Evolutionary conservation across 331 rosid genomes (phyloP).

Genomic region (Malus hybrid): DNA sequence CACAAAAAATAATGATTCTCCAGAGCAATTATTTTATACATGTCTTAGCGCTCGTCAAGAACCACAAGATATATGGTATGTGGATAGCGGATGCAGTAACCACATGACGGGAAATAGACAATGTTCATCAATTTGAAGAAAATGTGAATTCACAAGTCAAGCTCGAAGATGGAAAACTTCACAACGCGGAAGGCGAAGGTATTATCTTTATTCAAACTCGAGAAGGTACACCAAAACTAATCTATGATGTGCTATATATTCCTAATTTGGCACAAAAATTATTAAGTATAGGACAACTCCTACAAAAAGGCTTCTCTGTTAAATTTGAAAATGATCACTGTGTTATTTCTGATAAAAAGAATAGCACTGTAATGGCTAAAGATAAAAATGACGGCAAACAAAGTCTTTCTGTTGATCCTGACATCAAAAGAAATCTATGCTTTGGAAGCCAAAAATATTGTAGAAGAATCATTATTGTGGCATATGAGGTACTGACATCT

Average conservation of each 20-base stretch:
- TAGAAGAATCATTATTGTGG: too few species aligned
- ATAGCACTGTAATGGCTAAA: not conserved
- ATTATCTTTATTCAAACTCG: not conserved
- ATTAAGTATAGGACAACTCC: not conserved
- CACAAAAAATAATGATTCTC: not conserved
- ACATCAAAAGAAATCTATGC: not conserved
- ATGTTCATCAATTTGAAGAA: not conserved
- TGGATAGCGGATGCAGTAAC: not conserved
- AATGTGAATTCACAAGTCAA: not conserved
- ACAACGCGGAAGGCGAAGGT: not conserved
- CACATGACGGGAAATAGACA: not conserved
- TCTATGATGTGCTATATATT: not conserved
- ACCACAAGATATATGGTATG: not conserved
- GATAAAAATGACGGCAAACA: not conserved
- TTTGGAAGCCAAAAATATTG: too few species aligned
- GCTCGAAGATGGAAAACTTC: not conserved
- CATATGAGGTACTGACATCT: not conserved
- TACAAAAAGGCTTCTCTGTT: not conserved
- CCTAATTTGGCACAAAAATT: not conserved
- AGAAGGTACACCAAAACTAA: not conserved
- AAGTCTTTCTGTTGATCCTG: not conserved
- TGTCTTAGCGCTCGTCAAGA: not conserved
- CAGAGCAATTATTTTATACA: not conserved
- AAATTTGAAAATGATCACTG: not conserved
- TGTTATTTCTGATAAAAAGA: not conserved